Evolutionary conservation across 495 filamentous ascomycete species (phyloP), one percentile per base, ranked within the genome.

Genomic region (Acidomyces sp.): DNA sequence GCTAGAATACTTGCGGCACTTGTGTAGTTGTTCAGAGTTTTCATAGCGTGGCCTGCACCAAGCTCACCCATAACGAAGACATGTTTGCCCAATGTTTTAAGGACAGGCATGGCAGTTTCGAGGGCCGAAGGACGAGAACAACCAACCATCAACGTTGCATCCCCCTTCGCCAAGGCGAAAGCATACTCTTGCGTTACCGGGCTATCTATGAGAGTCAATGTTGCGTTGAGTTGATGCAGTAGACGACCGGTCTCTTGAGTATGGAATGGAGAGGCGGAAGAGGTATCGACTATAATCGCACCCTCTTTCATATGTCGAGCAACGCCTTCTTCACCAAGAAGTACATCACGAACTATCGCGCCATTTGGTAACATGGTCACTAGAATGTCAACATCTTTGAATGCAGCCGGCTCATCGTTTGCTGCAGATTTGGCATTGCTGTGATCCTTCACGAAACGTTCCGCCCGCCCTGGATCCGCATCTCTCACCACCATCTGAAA

Each of bases 331-430:
- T 31, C 11, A 21, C 39, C 45, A 4, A 48, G 24, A 4, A 48
- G 45, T 25, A 48, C 45, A 22, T 48, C 45, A 15, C 45, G 45
- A 4, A 48, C 45, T 17, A 48, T 43, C 37, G 34, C 38, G 38
- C 45, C 45, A 22, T 48, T 48, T 22, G 45, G 39, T 18, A 48
- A 28, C 45, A 48, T 48, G 2, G 45, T 48, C 16, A 48, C 34
- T n/a, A 48, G 33, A 26, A 48, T 25, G 16, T 45, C 34, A 11
- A 45, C 42, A 21, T 48, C 39, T 17, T 15, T 32, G 27, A 31
- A 43, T 10, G 44, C 44, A 28, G 34, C 16, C 4, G 6, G 11
- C 12, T 25, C 22, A 4, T 16, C 23, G n/a, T 4, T 10, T 3
- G 40, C 17, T 6, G 22, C 45, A 6, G 32, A 24, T 9, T n/a